Conservation (phyloP, 805 yeast genomes). For the Metschnikowia lochheadii region DNA sequence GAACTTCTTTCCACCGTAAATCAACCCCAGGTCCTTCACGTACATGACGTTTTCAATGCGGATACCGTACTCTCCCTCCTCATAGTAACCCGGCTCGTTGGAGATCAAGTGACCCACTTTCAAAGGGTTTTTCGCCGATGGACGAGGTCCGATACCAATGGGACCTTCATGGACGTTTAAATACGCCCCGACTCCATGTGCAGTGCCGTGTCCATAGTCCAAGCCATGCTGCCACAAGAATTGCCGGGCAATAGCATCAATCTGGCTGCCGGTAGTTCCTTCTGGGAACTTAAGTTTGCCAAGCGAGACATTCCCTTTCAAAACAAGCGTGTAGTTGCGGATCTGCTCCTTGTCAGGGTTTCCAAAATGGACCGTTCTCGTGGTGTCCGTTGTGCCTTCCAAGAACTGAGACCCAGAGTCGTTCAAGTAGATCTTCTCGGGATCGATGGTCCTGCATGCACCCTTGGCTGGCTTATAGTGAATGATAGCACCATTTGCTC, state of each 20-base stretch:
- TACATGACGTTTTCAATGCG: conserved; percentile 50
- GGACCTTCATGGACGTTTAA: conserved; percentile 64
- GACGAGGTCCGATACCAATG: conserved; percentile 55
- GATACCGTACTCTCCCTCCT: conserved; percentile 57
- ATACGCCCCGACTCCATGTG: conserved; percentile 61
- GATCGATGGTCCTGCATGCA: conserved; percentile 46
- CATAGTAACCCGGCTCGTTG: conserved; percentile 62
- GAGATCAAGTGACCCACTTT: conserved; percentile 53
- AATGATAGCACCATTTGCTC: conserved; percentile 72
- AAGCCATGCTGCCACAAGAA: conserved; percentile 52
- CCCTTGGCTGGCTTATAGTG: conserved; percentile 61
- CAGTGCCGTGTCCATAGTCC: conserved; percentile 62
- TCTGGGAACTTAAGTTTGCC: conserved; percentile 51
- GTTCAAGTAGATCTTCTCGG: conserved; percentile 48
- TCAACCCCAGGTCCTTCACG: conserved; percentile 38
- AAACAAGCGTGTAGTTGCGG: conserved; percentile 51
- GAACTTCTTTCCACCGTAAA: conserved; percentile 52
- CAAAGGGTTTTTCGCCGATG: conserved; percentile 42
- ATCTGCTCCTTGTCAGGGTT: conserved; percentile 44
- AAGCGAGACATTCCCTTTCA: conserved; percentile 54
- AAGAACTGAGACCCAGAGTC: conserved; percentile 61
- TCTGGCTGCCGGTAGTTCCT: conserved; percentile 48
- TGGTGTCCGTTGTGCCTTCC: conserved; percentile 64
- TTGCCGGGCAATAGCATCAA: conserved; percentile 58
- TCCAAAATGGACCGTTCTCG: conserved; percentile 56